Conservation (phyloP, 208 protist species). For the Endotrypanum monterogeii region DNA sequence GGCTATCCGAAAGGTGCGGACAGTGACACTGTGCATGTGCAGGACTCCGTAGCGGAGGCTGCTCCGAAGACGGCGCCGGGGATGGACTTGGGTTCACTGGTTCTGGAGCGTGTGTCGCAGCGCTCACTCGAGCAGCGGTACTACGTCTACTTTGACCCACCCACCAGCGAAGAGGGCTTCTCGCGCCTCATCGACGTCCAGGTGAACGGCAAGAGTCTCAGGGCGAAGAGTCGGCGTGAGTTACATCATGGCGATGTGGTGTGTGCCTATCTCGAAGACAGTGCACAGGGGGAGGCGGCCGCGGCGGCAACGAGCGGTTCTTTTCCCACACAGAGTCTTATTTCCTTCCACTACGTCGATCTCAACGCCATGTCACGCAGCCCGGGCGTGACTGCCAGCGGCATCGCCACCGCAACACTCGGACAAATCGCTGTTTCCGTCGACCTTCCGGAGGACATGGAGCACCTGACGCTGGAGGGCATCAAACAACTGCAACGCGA, state of each 20-base stretch:
- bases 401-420: constrained; percentile 34
- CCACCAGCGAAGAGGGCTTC: constrained; percentile 20
- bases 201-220: constrained; percentile 62
- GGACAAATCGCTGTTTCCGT: constrained; percentile 51
- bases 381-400: constrained; percentile 12
- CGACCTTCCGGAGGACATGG: constrained; percentile 36
- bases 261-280: constrained; percentile 53
- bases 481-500: constrained; percentile 65
- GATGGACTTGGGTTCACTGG: constrained; percentile 38
- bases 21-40: background rate
- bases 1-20: background rate
- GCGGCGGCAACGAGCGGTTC: background rate
- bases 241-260: constrained; percentile 74
- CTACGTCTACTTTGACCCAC: constrained; percentile 54
- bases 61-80: background rate
- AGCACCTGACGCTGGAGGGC: constrained; percentile 40
- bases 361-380: constrained; percentile 57
- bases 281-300: constrained; percentile 1
- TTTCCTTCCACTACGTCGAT: constrained; percentile 78
- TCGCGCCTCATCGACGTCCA: constrained; percentile 46
- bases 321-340: constrained; percentile 39
- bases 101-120: constrained; percentile 61
- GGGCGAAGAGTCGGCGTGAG: constrained; percentile 37
- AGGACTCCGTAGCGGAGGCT: background rate
- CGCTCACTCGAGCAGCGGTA: constrained; percentile 59